Percentiles rank a stretch among this genome's conserved stretches.
These are phyloP conservation scores for Phaeosphaeriaceae sp. DNA, from an alignment of 2,329 filamentous ascomycete species.

Conservation along the genomic window DNA sequence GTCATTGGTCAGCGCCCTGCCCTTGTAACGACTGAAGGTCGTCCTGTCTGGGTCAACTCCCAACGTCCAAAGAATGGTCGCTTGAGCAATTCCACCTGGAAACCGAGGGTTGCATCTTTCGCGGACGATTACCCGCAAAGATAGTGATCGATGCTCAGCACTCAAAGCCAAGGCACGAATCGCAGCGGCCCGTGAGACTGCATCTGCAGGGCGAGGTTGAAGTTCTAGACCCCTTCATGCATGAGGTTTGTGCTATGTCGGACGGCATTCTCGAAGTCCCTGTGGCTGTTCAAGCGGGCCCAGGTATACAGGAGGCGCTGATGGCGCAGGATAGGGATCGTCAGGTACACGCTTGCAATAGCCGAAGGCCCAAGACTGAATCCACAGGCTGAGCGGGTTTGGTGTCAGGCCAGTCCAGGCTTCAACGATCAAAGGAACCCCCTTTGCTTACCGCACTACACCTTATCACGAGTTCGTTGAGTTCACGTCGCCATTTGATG, in stretches of 20 bases:
- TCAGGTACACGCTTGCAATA: neutral
- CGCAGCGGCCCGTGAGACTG: neutral
- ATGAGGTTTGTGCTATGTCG: neutral
- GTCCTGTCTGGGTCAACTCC: neutral
- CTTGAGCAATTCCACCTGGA: neutral
- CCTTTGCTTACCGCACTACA: neutral
- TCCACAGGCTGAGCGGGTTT: neutral
- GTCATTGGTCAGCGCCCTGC: neutral
- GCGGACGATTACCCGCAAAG: neutral
- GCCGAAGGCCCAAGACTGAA: neutral
- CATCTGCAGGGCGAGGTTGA: neutral
- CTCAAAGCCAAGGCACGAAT: neutral
- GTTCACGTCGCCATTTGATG: neutral
- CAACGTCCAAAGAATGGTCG: neutral
- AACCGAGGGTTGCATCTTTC: neutral
- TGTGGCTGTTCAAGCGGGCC: neutral
- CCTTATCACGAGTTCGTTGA: neutral
- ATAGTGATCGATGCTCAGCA: neutral
- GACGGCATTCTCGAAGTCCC: neutral
- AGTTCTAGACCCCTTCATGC: neutral
- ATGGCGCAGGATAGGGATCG: neutral
- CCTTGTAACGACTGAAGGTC: neutral
- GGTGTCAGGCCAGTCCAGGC: neutral
- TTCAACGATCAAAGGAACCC: neutral
- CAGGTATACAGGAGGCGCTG: no score